These are phyloP conservation scores for Groenewaldozyma sp. DNA, from an alignment of 1,139 yeast species.

Conservation along the genomic window DNA sequence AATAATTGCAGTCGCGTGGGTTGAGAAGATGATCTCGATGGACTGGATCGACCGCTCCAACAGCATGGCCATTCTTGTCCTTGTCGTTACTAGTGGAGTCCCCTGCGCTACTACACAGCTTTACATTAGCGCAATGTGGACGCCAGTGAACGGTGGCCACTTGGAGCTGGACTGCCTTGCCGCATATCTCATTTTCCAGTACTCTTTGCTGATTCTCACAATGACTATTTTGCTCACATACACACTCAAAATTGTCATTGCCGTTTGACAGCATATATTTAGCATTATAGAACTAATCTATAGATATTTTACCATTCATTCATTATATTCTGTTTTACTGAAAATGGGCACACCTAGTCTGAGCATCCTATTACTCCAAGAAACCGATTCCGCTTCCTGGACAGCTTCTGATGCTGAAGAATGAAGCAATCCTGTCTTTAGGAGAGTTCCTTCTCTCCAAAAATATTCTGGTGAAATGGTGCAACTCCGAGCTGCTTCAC, in stretches of 20 bases:
- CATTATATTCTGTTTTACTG: too few species aligned
- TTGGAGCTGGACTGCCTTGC: constrained; percentile 81
- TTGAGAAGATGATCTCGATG: constrained; percentile 37
- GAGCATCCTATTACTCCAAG: too few species aligned
- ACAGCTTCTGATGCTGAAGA: too few species aligned
- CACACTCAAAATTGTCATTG: constrained; percentile 22
- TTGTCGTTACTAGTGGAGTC: constrained; percentile 66
- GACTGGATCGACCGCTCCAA: constrained; percentile 48
- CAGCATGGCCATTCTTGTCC: constrained; percentile 53
- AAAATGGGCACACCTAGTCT: too few species aligned
- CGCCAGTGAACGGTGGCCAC: constrained; percentile 46
- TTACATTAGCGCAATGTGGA: constrained; percentile 75
- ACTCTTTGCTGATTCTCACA: constrained; percentile 48
- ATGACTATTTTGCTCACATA: constrained; percentile 42
- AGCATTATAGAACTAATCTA: background rate
- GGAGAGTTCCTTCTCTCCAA: too few species aligned
- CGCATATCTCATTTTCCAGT: constrained; percentile 59
- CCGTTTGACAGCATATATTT: constrained; percentile 1
- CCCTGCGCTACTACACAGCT: constrained; percentile 84
- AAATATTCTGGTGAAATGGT: too few species aligned
- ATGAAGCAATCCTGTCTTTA: too few species aligned
- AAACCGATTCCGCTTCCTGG: too few species aligned
- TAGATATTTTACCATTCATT: background rate
- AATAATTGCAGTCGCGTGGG: constrained; percentile 52
- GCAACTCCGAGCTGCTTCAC: too few species aligned